Base-by-base conservation (phyloP, 2,329 filamentous ascomycete species). In the Penicillium sp. region DNA sequence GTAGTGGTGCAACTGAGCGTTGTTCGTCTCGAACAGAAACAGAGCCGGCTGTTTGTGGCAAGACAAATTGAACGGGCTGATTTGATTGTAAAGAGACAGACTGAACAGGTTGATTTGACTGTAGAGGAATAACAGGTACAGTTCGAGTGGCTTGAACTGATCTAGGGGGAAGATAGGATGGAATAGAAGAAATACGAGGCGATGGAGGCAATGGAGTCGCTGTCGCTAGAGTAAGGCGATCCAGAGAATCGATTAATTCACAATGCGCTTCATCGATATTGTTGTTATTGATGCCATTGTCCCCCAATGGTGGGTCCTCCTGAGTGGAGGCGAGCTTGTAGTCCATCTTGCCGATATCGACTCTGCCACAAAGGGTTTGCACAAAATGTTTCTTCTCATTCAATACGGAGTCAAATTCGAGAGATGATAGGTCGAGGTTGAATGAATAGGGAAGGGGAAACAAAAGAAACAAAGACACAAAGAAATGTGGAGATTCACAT, bases 11-110 rank as follows among this genome's bases (percentile, higher is more conserved):
- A 11, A 61, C 67, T 8, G 74, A 75, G 50, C 69, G 65, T 51
- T 67, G 68, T 44, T 75, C 72, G 51, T 76, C 72, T 53, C 68
- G 69, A 50, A 74, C 50, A 19, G 74, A 75, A 41, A 53, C 66
- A 43, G 69, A 65, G 52, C 73, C 75, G 36, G 19, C 16, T 6
- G 16, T 9, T 17, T 17, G 19, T 25, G 28, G 10, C 17, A 36
- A 40, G 14, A 36, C 30, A 19, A 22, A 12, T 28, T 14, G 42
- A 26, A 16, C 31, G 22, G 50, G 11, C 11, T 44, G 41, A 19
- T 14, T 30, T 2, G 49, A 12, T n/a, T 22, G 41, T 25, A 25
- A 19, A 19, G 47, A 50, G 66, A 65, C 56, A 65, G 67, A 22
- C 30, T 67, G 69, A 9, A 60, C 50, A 36, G 64, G 56, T 46